Base-by-base conservation (phyloP, 805 yeast species). In the Saccharomycopsis sp. region DNA sequence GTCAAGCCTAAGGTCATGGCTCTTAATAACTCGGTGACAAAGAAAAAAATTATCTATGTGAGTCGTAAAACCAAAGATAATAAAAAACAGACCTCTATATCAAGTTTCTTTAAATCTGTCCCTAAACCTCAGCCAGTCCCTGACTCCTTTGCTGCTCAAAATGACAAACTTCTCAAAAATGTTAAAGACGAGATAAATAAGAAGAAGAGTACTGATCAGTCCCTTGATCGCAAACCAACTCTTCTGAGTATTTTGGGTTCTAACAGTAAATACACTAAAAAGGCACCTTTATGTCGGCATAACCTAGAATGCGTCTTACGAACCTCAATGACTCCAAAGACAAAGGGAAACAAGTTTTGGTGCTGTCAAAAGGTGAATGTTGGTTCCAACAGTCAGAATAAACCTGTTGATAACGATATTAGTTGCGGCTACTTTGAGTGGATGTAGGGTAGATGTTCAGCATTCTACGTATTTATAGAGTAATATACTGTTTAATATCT, bases 371-470 rank as follows among this genome's bases (percentile, higher is more conserved):
- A 75, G 75, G 20, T 63, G 62, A 24, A 60, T 64, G 3, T 54
- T 3, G 25, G 44, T 25, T 52, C 15, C n/a, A 58, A 55, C 17
- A 56, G 23, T 19, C 55, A 35, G 38, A 38, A 41, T 15, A 41
- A 47, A 15, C 61, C 59, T 7, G 65, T 65, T 17, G 66, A 70
- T 53, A 35, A 60, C 7, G 73, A 71, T 12, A 72, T 68, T 54
- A 75, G 74, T n/a, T 82, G 86, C 67, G 81, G 79, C 1, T 80
- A 68, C 64, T 82, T 82, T 66, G 75, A 81, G 67, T 81, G 86
- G 85, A 77, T 72, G 61, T 9, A 9, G 24, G 38, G n/a, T n/a
- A n/a, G n/a, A n/a, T n/a, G n/a, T n/a, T n/a, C n/a, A n/a, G n/a
- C n/a, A n/a, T n/a, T n/a, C n/a, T n/a, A n/a, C n/a, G n/a, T n/a